phyloP scores from a whole-genome alignment of 176 grass and related monocot genomes.

The Hordeum vulgare region DNA sequence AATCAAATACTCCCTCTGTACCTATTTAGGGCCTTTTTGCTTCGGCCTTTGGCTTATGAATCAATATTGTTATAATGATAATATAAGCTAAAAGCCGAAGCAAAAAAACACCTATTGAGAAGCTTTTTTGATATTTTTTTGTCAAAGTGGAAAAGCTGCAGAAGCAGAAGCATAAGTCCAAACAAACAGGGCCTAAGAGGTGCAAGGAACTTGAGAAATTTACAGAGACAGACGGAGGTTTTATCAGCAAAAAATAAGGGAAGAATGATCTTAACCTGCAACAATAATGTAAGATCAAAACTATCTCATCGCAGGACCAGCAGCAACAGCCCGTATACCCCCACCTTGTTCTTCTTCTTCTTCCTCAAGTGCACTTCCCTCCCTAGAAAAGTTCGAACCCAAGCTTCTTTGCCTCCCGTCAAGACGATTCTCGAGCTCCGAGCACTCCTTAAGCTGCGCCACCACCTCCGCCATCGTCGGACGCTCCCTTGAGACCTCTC shows the following conservation, averaged over 20 bases:
- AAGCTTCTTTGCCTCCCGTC: not conserved
- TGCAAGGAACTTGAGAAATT: not conserved
- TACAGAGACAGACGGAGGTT: not conserved
- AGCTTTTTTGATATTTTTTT: no score
- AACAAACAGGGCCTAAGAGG: no score
- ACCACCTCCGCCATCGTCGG: constrained; percentile 17
- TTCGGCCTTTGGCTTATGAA: no score
- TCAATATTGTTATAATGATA: no score
- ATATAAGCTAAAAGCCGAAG: no score
- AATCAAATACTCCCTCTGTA: no score
- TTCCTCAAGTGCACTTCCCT: not conserved
- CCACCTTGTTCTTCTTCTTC: not conserved
- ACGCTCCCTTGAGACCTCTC: not conserved
- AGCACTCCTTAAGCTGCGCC: constrained; percentile 10
- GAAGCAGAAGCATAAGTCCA: no score
- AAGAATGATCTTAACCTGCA: not conserved
- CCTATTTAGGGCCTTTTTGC: no score
- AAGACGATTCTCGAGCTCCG: not conserved
- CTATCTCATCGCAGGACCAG: constrained; percentile 4
- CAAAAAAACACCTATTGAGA: no score
- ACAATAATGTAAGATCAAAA: not conserved
- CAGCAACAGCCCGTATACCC: not conserved
- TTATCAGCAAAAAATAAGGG: not conserved
- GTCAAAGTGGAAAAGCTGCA: no score
- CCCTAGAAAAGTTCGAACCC: not conserved